These are phyloP conservation scores for Tetramitus jugosus DNA, from an alignment of 208 protist species.

Conservation along the genomic window DNA sequence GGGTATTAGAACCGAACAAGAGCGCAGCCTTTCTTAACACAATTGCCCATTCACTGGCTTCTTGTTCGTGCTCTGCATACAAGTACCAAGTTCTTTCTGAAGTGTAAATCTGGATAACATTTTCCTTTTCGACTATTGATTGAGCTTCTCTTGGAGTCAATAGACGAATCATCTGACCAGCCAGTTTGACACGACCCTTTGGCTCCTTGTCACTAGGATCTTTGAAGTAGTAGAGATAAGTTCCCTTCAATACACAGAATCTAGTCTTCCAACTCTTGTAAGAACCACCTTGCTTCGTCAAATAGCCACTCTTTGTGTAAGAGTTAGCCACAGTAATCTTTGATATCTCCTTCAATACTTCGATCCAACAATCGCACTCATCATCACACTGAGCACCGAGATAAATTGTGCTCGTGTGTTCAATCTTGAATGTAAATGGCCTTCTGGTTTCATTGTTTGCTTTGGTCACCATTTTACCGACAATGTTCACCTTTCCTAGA, in stretches of 20 bases:
- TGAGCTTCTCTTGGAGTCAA: neutral
- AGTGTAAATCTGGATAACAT: neutral
- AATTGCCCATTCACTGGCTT: slow-evolving; percentile 4
- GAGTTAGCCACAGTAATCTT: neutral
- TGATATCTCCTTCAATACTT: neutral
- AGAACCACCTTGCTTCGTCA: slow-evolving; percentile 1
- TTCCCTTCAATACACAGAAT: neutral
- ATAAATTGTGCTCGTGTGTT: neutral
- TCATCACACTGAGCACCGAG: neutral
- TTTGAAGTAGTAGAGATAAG: neutral
- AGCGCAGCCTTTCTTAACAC: slow-evolving; percentile 12
- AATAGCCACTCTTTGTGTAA: neutral
- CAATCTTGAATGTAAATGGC: slow-evolving; percentile 5
- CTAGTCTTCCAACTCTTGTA: neutral
- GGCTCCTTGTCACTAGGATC: neutral
- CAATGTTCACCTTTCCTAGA: neutral
- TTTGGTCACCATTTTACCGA: neutral
- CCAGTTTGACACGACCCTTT: neutral
- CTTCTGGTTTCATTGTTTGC: neutral
- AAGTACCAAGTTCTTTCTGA: neutral
- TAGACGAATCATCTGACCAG: neutral
- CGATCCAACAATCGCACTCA: neutral
- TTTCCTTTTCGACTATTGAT: neutral
- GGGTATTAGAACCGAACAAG: neutral
- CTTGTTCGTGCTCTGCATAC: neutral